Conservation (phyloP, 768 basidiomycete genomes). For the Macrocybe gigantea region DNA sequence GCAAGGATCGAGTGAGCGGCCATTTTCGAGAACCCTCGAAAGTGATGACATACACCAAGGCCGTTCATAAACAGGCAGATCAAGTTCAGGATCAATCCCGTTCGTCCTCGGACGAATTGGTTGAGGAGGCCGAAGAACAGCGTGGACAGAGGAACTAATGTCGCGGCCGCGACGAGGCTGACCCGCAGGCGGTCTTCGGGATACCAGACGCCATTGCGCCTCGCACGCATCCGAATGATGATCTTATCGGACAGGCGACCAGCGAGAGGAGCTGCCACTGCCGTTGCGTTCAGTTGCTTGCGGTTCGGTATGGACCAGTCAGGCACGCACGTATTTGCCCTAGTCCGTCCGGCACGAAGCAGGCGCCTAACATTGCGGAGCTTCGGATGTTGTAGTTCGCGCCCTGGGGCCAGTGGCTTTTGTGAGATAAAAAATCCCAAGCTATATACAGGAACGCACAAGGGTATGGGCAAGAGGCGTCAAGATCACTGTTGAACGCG, state of each 20-base stretch:
- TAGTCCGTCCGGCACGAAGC: neutral
- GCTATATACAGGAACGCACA: neutral
- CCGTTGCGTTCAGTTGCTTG: neutral
- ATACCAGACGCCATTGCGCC: slow-evolving; percentile 37
- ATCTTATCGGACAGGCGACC: slow-evolving; percentile 39
- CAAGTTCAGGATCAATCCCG: slow-evolving; percentile 10
- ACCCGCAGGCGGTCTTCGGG: slow-evolving; percentile 50
- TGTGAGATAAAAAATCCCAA: neutral
- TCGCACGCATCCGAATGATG: slow-evolving; percentile 28
- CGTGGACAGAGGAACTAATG: slow-evolving; percentile 41
- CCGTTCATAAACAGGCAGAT: slow-evolving; percentile 13
- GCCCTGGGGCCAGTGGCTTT: neutral
- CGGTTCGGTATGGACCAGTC: neutral
- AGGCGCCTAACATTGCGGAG: neutral
- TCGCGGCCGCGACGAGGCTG: slow-evolving; percentile 26
- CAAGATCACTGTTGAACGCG: slow-evolving; percentile 23
- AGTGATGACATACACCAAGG: neutral
- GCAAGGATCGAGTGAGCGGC: too few species aligned
- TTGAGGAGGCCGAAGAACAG: slow-evolving; percentile 32
- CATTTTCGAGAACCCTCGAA: neutral
- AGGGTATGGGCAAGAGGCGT: slow-evolving; percentile 20
- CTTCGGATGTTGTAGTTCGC: neutral
- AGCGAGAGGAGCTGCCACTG: slow-evolving; percentile 42
- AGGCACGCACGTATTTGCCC: neutral
- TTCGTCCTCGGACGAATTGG: slow-evolving; percentile 26